These are phyloP conservation scores for Platanthera zijinensis DNA, from an alignment of 106 monocot species.

Conservation along the genomic window DNA sequence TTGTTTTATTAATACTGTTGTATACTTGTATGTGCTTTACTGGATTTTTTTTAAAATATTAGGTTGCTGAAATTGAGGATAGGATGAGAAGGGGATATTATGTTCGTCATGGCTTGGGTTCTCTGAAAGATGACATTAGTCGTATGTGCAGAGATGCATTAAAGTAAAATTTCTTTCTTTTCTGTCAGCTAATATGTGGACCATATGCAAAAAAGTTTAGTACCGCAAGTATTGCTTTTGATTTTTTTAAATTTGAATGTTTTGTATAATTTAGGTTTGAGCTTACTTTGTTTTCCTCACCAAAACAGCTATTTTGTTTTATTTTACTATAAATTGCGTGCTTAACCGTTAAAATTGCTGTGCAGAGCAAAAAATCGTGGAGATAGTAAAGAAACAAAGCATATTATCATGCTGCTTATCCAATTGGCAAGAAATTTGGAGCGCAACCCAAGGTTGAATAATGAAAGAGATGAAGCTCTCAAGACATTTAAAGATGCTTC, in stretches of 20 bases:
- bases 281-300: neutral
- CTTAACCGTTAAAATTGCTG: neutral
- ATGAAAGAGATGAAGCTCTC: conserved; percentile 29
- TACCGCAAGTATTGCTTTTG: neutral
- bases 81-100: conserved; percentile 91
- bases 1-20: neutral
- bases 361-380: conserved; percentile 52
- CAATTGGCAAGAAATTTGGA: conserved; percentile 65
- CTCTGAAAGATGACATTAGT: conserved; percentile 80
- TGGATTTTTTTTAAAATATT: neutral
- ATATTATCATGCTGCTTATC: conserved; percentile 57
- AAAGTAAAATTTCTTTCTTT: conserved; percentile 48
- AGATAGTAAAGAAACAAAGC: conserved; percentile 59
- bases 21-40: neutral
- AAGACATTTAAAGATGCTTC: conserved; percentile 36
- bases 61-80: conserved; percentile 91
- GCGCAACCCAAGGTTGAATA: conserved; percentile 39
- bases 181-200: neutral
- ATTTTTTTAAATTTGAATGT: neutral
- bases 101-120: conserved; percentile 69
- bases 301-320: neutral
- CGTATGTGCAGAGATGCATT: conserved; percentile 87
- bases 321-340: neutral
- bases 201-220: neutral
- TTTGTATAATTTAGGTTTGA: neutral